Evolutionary conservation across 371 early-diverging fungal genomes (phyloP), one percentile per base, ranked within the genome.

Genomic region (Mortierella sp.): DNA sequence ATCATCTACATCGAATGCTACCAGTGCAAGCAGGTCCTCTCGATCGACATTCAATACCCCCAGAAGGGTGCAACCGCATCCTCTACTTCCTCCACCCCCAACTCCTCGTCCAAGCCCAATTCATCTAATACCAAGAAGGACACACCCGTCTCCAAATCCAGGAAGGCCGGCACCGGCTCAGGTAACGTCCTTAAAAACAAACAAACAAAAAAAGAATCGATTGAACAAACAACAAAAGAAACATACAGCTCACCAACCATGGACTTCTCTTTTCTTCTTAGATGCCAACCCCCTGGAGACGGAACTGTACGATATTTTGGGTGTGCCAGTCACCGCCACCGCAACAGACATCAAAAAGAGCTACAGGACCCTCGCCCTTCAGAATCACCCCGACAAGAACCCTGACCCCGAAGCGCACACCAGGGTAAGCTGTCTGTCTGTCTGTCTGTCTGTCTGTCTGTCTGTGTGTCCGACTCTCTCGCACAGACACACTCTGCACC

Each of bases 321-420:
- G 95, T 26, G 95, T 99, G n/a, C 70, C 91, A 13, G 88, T 93
- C 9, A 89, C 91, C 21, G 99, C 99, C 38, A 95, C 97, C 8
- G 92, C 94, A 45, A 92, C 92, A 24, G 96, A 97, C 74, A 98
- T 99, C 77, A 98, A 98, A 85, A 98, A 98, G 88, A 96, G 96
- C 45, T 99, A 98, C 91, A 96, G 97, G 80, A 91, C 93, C 74
- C 90, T 95, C 81, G 98, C 98, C 11, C 93, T 98, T 76, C 96
- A 96, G 89, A 98, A 92, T 85, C 99, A 99, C 89, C 99, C 97
- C 21, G 99, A 99, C 90, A 98, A 99, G 89, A 97, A 98, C 86
- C 91, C 92, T 2, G 94, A 94, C 80, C 93, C 96, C 13, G 92
- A 94, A 19, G 97, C 98, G 45, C 97, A 97, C 81, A 96, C 96